Evolutionary conservation across 2,329 filamentous ascomycete genomes (phyloP), one percentile per base, ranked within the genome.

Genomic region (Gaeumannomyces sp.): DNA sequence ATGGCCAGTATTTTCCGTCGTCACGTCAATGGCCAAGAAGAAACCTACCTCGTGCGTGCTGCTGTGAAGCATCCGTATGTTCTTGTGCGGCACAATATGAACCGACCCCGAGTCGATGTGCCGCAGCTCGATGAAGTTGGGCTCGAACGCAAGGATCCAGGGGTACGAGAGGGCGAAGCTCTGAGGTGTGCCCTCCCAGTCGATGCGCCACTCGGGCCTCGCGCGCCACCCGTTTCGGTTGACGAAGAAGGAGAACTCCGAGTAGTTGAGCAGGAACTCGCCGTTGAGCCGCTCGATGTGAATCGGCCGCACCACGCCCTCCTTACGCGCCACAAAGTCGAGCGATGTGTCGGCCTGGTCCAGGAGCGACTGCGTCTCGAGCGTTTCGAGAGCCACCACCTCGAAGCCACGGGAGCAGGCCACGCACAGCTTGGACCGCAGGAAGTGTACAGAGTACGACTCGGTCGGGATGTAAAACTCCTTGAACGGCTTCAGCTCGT

Each of bases 381-480:
- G 89, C 0, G 95, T 98, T 76, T 98, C 93, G 50, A 99, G 84
- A 66, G 91, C 95, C 67, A 99, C 95, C 38, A 99, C 94, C 77
- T 99, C 95, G 76, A 99, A 99, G 59, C 95, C 95, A 75, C 93
- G 88, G 14, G 93, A 91, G 74, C 95, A 98, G 60, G 94, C 95
- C 67, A 99, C 95, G 75, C 95, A 99, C 29, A 99, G 85, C 74
- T 97, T 99, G 68, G 91, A 95, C 73, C 95, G 93, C 70, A 99
- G 85, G 83, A 98, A 99, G 78, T 99, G 95, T 57, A 99, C 95
- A 56, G 93, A 97, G 5, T 92, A 94, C n/a, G 94, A 96, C 80
- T 99, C 95, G 8, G 93, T 95, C 0, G 95, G 95, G 67, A 99
- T 97, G 78, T 99, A 99, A 73, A 97, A 98, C 80, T 99, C 95